Percentiles rank a stretch among this genome's conserved stretches.
phyloP scores from a whole-genome alignment of 768 basidiomycete species.

The Psilocybe cubensis region DNA sequence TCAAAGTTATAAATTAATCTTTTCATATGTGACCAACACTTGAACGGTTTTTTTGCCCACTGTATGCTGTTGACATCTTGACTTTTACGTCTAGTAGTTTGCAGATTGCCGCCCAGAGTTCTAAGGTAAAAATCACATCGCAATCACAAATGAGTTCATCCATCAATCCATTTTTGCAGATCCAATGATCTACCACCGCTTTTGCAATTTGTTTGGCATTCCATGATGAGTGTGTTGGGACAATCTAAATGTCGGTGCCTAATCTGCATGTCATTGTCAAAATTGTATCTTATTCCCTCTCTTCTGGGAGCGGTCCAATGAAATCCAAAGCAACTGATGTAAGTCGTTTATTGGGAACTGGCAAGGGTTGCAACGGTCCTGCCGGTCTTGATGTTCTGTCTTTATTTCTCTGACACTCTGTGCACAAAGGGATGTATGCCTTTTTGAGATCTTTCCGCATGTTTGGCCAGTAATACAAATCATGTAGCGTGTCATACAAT shows the following conservation, averaged over 20 bases:
- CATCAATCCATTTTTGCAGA: background rate
- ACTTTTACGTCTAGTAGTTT: slow-evolving; percentile 23
- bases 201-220: background rate
- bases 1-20: no score
- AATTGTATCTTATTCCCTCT: background rate
- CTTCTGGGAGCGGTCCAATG: background rate
- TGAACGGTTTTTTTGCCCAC: no score
- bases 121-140: background rate
- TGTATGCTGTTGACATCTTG: no score
- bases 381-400: slow-evolving; percentile 21
- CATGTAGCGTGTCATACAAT: slow-evolving; percentile 21
- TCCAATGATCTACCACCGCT: background rate
- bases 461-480: slow-evolving; percentile 37
- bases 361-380: slow-evolving; percentile 34
- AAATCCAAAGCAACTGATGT: slow-evolving; percentile 7
- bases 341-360: slow-evolving; percentile 14
- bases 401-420: slow-evolving; percentile 43
- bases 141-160: background rate
- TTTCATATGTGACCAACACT: no score
- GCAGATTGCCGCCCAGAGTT: background rate
- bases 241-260: background rate
- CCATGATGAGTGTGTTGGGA: background rate
- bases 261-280: background rate
- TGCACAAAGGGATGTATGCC: slow-evolving; percentile 36
- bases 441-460: slow-evolving; percentile 36